Percentiles rank a stretch among this genome's conserved stretches.
phyloP scores from a whole-genome alignment of 352 stramenopile genomes.

The Phytophthora hibernalis region DNA sequence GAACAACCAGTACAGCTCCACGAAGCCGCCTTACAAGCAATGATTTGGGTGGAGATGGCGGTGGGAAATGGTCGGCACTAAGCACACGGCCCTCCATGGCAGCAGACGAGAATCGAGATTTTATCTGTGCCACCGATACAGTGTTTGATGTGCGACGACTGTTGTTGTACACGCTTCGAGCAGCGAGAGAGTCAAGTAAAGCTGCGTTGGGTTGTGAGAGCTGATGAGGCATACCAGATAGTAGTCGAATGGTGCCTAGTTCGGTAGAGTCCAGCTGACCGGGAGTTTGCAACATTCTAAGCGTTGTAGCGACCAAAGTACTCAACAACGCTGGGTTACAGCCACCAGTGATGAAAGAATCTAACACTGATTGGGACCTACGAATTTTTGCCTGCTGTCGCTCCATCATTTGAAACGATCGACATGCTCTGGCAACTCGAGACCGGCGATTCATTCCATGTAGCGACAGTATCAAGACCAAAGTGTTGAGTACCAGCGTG shows the following conservation, averaged over 20 bases:
- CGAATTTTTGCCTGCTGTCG: constrained; percentile 23
- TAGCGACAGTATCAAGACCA: constrained; percentile 24
- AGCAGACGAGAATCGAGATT: constrained; percentile 27
- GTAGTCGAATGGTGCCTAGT: constrained; percentile 31
- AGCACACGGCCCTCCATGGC: constrained; percentile 16
- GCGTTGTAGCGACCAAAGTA: constrained; percentile 24
- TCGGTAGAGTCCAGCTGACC: constrained; percentile 29
- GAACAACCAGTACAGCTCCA: constrained; percentile 8
- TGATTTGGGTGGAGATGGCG: constrained; percentile 7
- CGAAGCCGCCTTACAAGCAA: constrained; percentile 19
- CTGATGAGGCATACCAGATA: constrained; percentile 31
- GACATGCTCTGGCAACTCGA: constrained; percentile 28
- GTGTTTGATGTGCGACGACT: background rate
- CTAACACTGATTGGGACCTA: constrained; percentile 15
- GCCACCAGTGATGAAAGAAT: constrained; percentile 16
- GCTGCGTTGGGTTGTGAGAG: constrained; percentile 18
- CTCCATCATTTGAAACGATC: constrained; percentile 33
- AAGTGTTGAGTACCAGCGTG: constrained; percentile 25
- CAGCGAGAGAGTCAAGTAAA: constrained; percentile 24
- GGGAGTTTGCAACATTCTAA: constrained; percentile 31
- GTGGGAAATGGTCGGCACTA: constrained; percentile 11
- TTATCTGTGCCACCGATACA: constrained; percentile 24
- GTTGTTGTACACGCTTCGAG: constrained; percentile 39
- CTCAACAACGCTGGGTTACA: constrained; percentile 21
- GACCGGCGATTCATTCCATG: constrained; percentile 33